Evolutionary conservation across 2,329 filamentous ascomycete genomes (phyloP).

Genomic region (Colletotrichum gigasporum): DNA sequence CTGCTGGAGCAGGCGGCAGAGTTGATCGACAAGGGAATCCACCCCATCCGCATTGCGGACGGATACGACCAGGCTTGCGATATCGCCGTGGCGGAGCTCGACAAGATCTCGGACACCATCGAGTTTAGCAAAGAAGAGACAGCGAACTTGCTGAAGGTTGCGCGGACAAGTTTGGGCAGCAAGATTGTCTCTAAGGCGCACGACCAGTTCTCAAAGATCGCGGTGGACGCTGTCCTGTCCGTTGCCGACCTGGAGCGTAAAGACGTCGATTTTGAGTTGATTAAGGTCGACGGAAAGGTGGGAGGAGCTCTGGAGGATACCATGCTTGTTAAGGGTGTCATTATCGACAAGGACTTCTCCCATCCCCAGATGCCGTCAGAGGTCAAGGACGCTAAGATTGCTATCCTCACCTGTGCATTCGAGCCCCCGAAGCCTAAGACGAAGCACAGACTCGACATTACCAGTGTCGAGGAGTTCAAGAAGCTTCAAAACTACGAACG

Average conservation of each 20-base stretch:
- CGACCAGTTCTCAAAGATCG: constrained; percentile 97
- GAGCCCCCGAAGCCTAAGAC: constrained; percentile 99
- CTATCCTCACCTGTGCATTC: constrained; percentile 97
- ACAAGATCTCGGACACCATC: constrained; percentile 91
- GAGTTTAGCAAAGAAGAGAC: constrained; percentile 84
- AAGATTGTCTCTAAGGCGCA: constrained; percentile 99
- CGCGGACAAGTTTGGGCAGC: constrained; percentile 93
- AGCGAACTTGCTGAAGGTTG: constrained; percentile 90
- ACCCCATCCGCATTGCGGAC: constrained; percentile 98
- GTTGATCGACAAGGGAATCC: constrained; percentile 99
- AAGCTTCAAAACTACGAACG: constrained; percentile 95
- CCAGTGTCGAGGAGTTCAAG: constrained; percentile 97
- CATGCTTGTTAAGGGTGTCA: constrained; percentile 94
- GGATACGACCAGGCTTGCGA: constrained; percentile 98
- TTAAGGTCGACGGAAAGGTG: constrained; percentile 99
- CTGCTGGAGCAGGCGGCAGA: constrained; percentile 96
- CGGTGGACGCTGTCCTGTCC: constrained; percentile 94
- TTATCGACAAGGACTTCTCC: constrained; percentile 99
- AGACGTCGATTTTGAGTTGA: constrained; percentile 98
- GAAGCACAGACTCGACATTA: constrained; percentile 99
- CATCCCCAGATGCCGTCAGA: constrained; percentile 99
- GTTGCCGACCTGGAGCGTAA: constrained; percentile 96
- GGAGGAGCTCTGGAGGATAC: constrained; percentile 94
- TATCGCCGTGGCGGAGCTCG: constrained; percentile 91
- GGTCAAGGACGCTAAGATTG: constrained; percentile 94